These are phyloP conservation scores for Eucalyptus tenuipes DNA, from an alignment of 345 rosid genomes.

Conservation along the genomic window DNA sequence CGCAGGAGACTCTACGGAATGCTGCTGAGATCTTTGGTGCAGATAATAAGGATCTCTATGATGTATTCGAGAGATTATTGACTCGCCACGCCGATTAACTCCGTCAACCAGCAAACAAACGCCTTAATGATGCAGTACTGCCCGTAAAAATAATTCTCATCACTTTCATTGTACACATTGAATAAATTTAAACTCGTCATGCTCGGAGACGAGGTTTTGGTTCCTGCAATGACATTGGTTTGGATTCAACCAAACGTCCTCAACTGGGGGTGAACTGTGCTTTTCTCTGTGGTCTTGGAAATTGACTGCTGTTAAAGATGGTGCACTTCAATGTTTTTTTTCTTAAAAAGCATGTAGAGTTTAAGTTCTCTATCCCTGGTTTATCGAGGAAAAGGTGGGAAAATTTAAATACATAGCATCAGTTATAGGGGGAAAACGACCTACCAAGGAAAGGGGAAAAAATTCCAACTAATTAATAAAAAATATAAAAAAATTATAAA, in stretches of 20 bases:
- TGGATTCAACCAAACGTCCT: background rate
- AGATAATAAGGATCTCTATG: slow-evolving; percentile 73
- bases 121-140: background rate
- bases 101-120: background rate
- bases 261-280: background rate
- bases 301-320: background rate
- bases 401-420: background rate
- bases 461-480: background rate
- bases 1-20: slow-evolving; percentile 74
- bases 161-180: background rate
- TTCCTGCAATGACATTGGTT: background rate
- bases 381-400: background rate
- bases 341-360: background rate
- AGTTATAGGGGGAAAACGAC: background rate
- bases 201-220: background rate
- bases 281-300: background rate
- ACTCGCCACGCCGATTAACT: slow-evolving; percentile 48
- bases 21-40: slow-evolving; percentile 78
- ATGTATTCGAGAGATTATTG: slow-evolving; percentile 69
- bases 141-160: background rate
- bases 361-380: background rate
- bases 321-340: background rate
- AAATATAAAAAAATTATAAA: background rate
- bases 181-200: background rate
- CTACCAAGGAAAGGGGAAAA: background rate